A percentile compares a stretch with the other conserved stretches of the same genome.
These are phyloP conservation scores for Botrytis deweyae DNA, from an alignment of 2,329 filamentous ascomycete genomes.

Conservation along the genomic window DNA sequence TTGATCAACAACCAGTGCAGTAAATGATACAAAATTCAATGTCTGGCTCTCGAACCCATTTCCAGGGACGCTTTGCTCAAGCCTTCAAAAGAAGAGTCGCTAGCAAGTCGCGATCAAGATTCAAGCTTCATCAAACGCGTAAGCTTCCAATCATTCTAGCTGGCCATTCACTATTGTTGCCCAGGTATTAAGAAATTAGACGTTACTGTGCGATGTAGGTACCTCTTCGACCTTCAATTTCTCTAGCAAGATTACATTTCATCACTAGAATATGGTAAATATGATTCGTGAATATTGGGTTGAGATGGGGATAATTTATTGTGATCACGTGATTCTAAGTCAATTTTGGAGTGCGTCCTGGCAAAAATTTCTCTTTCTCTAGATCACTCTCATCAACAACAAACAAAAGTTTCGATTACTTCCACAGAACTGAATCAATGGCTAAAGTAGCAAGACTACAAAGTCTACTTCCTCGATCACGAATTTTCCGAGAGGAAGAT, in stretches of 20 bases:
- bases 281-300: background rate
- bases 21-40: background rate
- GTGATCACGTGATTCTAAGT: background rate
- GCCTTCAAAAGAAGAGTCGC: background rate
- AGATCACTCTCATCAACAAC: background rate
- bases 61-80: background rate
- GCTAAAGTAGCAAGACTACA: background rate
- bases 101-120: background rate
- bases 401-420: background rate
- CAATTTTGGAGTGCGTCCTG: background rate
- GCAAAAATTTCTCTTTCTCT: background rate
- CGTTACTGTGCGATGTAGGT: background rate
- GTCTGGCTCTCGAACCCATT: background rate
- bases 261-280: background rate
- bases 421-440: background rate
- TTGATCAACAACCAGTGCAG: background rate
- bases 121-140: background rate
- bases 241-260: background rate
- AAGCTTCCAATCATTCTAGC: background rate
- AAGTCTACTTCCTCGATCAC: background rate
- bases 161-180: background rate
- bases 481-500: background rate
- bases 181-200: background rate
- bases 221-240: background rate
- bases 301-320: background rate